Evolutionary conservation across 345 rosid genomes (phyloP).

Genomic region (Rhodamnia argentea): DNA sequence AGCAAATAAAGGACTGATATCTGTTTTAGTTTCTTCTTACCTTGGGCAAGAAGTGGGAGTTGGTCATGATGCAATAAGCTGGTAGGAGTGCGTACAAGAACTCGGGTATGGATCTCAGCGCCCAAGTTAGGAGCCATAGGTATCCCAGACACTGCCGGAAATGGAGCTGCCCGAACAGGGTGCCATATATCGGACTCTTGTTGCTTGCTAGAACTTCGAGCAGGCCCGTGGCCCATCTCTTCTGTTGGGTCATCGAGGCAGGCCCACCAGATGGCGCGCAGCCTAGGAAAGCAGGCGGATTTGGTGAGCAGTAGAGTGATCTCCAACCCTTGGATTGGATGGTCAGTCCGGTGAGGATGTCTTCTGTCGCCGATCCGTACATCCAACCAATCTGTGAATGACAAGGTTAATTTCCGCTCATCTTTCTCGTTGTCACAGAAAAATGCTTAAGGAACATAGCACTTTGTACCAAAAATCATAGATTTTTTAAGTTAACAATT

Average conservation of each 20-base stretch:
- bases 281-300: conserved; percentile 49
- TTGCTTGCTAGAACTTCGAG: conserved; percentile 34
- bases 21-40: conserved; percentile 3
- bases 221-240: conserved; percentile 55
- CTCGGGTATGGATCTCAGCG: conserved; percentile 37
- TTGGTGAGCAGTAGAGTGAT: conserved; percentile 3
- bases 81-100: conserved; percentile 40
- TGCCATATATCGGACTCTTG: conserved; percentile 18
- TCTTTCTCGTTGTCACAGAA: neutral
- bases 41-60: conserved; percentile 50
- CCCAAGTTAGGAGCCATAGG: conserved; percentile 15
- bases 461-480: neutral
- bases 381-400: conserved; percentile 39
- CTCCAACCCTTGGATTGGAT: conserved; percentile 24
- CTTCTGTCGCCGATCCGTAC: conserved; percentile 51
- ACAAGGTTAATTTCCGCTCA: neutral
- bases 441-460: neutral
- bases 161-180: conserved; percentile 16
- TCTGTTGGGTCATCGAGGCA: conserved; percentile 27
- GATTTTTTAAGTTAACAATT: neutral
- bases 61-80: conserved; percentile 47
- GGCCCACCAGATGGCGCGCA: conserved; percentile 36
- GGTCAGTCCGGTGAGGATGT: conserved; percentile 28
- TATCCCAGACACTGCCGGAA: conserved; percentile 42
- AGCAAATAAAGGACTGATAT: neutral